Conservation (phyloP, 345 rosid genomes). For the Salix caprea region DNA sequence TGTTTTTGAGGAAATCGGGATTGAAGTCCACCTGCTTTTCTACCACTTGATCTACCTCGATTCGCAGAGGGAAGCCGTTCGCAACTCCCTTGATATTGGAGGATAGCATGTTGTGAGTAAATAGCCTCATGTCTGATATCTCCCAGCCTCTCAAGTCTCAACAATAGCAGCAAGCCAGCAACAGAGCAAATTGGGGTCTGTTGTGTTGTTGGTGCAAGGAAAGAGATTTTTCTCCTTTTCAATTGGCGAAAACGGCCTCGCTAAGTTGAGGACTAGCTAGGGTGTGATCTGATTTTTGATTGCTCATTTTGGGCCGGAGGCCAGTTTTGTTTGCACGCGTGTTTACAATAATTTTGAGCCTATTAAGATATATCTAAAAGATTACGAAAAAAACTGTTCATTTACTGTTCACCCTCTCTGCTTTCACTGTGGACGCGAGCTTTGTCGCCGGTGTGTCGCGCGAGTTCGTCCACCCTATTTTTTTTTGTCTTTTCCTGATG, state of each 20-base stretch:
- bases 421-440: too few relatives aligned
- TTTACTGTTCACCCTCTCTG: too few relatives aligned
- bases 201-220: neutral
- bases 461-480: too few relatives aligned
- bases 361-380: too few relatives aligned
- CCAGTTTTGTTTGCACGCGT: neutral
- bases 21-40: conserved; percentile 74
- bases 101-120: conserved; percentile 86
- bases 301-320: neutral
- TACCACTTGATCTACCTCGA: conserved; percentile 56
- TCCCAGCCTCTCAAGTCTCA: neutral
- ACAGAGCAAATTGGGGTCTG: neutral
- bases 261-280: neutral
- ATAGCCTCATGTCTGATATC: conserved; percentile 48
- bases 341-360: neutral
- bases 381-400: too few relatives aligned
- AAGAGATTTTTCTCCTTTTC: neutral
- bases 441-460: too few relatives aligned
- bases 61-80: conserved; percentile 71
- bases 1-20: conserved; percentile 62
- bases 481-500: too few relatives aligned
- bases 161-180: neutral
- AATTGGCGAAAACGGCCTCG: neutral
- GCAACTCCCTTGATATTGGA: conserved; percentile 84
- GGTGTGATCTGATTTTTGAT: neutral